A percentile compares a stretch with the other conserved stretches of the same genome.
phyloP scores from a whole-genome alignment of 495 filamentous ascomycete species.

The Penicillium arizonense region DNA sequence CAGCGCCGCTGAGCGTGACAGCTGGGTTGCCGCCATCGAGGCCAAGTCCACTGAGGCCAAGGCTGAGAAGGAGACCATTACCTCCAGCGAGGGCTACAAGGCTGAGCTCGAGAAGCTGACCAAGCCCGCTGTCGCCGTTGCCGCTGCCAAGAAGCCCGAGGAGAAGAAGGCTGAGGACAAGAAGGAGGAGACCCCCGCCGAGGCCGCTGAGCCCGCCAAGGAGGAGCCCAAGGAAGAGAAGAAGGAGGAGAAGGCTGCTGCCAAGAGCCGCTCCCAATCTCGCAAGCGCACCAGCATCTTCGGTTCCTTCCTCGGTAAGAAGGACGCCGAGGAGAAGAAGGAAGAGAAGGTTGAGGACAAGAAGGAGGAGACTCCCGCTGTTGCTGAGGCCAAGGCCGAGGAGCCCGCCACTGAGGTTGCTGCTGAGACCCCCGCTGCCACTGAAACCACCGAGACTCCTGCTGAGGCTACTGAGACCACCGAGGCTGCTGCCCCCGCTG shows the following conservation, averaged over 20 bases:
- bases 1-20: constrained; percentile 75
- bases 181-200: constrained; percentile 48
- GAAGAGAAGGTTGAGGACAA: constrained; percentile 48
- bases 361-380: constrained; percentile 42
- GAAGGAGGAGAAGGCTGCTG: constrained; percentile 45
- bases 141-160: constrained; percentile 46
- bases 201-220: constrained; percentile 39
- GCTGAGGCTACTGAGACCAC: constrained; percentile 18
- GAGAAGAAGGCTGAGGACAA: constrained; percentile 42
- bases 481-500: constrained; percentile 22
- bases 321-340: constrained; percentile 59
- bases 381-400: constrained; percentile 31
- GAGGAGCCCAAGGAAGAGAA: constrained; percentile 43
- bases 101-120: constrained; percentile 67
- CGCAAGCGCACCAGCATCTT: constrained; percentile 87
- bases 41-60: constrained; percentile 75
- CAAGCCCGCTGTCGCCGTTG: constrained; percentile 42
- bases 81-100: constrained; percentile 76
- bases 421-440: constrained; percentile 19
- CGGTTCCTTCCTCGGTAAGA: constrained; percentile 70
- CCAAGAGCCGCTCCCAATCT: constrained; percentile 74
- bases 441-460: constrained; percentile 28
- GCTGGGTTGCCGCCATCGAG: constrained; percentile 81
- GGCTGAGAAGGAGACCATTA: constrained; percentile 64
- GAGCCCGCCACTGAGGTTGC: constrained; percentile 23